These are phyloP conservation scores for Psilocybe sp. DNA, from an alignment of 768 basidiomycete genomes.

Conservation along the genomic window DNA sequence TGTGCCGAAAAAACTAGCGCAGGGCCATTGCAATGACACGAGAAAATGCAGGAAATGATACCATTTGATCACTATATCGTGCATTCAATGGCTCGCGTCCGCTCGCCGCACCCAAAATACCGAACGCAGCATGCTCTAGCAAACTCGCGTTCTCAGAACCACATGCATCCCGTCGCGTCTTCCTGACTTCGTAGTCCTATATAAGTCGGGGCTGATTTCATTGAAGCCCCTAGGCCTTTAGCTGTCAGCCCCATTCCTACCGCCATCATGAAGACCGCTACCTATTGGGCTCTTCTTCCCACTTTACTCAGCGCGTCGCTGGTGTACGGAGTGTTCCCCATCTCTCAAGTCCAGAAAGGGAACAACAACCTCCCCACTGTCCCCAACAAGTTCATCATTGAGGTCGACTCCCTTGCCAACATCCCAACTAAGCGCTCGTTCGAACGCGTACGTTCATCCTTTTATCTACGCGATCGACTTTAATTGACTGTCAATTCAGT, in stretches of 20 bases:
- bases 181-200: background rate
- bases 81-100: conserved; percentile 4
- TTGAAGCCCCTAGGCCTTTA: conserved; percentile 3
- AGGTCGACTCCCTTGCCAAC: conserved; percentile 40
- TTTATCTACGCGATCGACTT: background rate
- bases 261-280: conserved; percentile 30
- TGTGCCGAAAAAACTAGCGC: background rate
- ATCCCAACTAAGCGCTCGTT: conserved; percentile 34
- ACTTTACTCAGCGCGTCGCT: conserved; percentile 21
- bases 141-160: conserved; percentile 13
- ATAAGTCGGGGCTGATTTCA: conserved; percentile 7
- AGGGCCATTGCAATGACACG: background rate
- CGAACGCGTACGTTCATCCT: conserved; percentile 20
- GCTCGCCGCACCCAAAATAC: conserved; percentile 10
- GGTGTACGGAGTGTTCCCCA: conserved; percentile 26
- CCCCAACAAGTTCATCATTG: conserved; percentile 56
- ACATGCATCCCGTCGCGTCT: conserved; percentile 7
- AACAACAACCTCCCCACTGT: conserved; percentile 33
- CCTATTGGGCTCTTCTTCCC: conserved; percentile 24
- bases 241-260: conserved; percentile 1
- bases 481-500: conserved; percentile 24
- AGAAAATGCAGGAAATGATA: conserved; percentile 1
- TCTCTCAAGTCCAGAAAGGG: conserved; percentile 36
- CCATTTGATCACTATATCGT: conserved; percentile 7
- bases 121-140: background rate